A percentile compares a stretch with the other conserved stretches of the same genome.
Evolutionary conservation across 176 grass and related monocot genomes (phyloP).

Genomic region (Tillandsia fasciculata): DNA sequence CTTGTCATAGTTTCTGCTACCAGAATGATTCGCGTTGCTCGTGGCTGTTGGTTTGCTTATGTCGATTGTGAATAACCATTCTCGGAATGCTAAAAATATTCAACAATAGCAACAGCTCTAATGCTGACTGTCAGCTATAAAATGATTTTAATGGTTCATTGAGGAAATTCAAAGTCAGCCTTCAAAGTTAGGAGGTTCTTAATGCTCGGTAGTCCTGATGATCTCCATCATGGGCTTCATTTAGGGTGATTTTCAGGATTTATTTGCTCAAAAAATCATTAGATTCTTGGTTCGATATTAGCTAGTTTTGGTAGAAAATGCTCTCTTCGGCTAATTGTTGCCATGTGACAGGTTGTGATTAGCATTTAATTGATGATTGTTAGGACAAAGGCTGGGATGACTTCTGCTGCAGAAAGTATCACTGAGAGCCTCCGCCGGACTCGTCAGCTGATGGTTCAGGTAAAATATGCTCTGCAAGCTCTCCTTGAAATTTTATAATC

Average conservation of each 20-base stretch:
- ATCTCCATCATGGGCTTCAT: not conserved
- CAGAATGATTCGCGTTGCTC: no score
- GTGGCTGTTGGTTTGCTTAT: no score
- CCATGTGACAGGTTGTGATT: not conserved
- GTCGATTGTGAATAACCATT: no score
- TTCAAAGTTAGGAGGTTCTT: no score
- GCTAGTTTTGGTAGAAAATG: not conserved
- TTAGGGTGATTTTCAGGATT: not conserved
- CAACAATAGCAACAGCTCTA: no score
- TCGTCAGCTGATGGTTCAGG: conserved; percentile 93
- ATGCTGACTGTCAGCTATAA: no score
- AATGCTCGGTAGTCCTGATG: no score
- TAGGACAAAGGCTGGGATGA: conserved; percentile 93
- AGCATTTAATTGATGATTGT: not conserved
- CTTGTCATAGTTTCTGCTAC: no score
- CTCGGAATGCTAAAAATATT: no score
- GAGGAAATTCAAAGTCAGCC: no score
- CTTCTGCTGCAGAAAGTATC: conserved; percentile 83
- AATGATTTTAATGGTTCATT: no score
- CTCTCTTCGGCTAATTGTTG: not conserved
- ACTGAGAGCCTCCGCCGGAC: conserved; percentile 73
- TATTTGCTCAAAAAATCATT: not conserved
- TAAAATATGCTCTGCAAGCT: conserved; percentile 4
- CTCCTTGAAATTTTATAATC: not conserved
- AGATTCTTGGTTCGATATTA: not conserved